Conservation (phyloP, 1,139 yeast species). For the Blastobotrys persicus region DNA sequence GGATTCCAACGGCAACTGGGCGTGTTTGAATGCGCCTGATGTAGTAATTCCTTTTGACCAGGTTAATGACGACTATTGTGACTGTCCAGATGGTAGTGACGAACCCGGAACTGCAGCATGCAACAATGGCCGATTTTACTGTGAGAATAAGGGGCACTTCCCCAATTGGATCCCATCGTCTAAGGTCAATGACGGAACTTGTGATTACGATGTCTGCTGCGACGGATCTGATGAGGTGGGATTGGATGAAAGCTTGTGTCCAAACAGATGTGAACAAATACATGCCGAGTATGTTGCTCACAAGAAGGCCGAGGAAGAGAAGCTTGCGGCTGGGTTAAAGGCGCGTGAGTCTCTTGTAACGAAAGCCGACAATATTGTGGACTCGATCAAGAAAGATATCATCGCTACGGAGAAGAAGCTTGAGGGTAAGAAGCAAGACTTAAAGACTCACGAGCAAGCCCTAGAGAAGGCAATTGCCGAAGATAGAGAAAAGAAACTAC, state of each 20-base stretch:
- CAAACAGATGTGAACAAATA: slow-evolving; percentile 51
- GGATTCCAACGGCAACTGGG: slow-evolving; percentile 53
- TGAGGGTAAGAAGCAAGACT: slow-evolving; percentile 18
- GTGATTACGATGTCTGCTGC: slow-evolving; percentile 88
- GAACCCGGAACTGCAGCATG: slow-evolving; percentile 97
- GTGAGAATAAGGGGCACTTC: slow-evolving; percentile 69
- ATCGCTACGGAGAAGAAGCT: slow-evolving; percentile 26
- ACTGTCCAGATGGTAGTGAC: slow-evolving; percentile 97
- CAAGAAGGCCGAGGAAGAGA: slow-evolving; percentile 31
- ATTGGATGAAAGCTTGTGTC: slow-evolving; percentile 23
- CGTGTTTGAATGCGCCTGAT: slow-evolving; percentile 64
- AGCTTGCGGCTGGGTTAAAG: slow-evolving; percentile 39
- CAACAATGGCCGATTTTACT: slow-evolving; percentile 57
- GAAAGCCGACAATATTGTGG: slow-evolving; percentile 27
- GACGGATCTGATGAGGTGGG: slow-evolving; percentile 88
- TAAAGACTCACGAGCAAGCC: slow-evolving; percentile 29
- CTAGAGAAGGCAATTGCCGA: slow-evolving; percentile 35
- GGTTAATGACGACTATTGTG: slow-evolving; percentile 87
- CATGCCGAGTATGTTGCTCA: slow-evolving; percentile 39
- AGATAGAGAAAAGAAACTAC: slow-evolving; percentile 31
- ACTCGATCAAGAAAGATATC: slow-evolving; percentile 29
- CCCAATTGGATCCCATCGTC: slow-evolving; percentile 44
- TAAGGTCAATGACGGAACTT: slow-evolving; percentile 82
- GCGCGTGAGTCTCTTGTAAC: slow-evolving; percentile 37
- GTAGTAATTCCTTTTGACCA: slow-evolving; percentile 57